Evolutionary conservation across 73 alveolate species (phyloP), one percentile per base, ranked within the genome.

Genomic region (Blepharisma stoltei): DNA sequence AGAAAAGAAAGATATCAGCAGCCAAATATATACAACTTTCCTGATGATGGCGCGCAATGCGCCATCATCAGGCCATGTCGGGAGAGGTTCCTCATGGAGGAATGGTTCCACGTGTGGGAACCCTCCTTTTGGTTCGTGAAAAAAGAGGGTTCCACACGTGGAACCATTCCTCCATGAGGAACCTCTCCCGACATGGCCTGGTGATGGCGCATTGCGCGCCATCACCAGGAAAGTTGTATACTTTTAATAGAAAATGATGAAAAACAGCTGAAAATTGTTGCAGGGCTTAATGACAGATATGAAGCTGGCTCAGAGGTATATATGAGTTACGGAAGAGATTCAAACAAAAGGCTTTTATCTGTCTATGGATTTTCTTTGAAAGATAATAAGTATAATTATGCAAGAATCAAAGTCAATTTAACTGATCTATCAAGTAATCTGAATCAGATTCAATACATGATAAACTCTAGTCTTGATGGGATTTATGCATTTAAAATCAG

Each of bases 261-360:
- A 7, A 69, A 44, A 4, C 11, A 43, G 2, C 27, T 69, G 43
- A 69, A 11, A 18, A 69, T 69, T 46, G 11, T 38, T 7, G 60
- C 79, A 18, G 79, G 79, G 4, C 41, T 3, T 32, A 69, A 46
- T 44, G 79, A 69, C 1, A n/a, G 25, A 14, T 69, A 69, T 69
- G 55, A 38, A 5, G 38, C 23, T n/a, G 79, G 79, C 14, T 38
- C 55, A 18, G 32, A 69, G 38, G 76, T 69, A 14, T 69, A 14
- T 5, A 38, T 69, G 65, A 69, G 65, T 46, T 69, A 69, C 5
- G 79, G 79, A 69, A 69, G 65, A 43, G 11, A 69, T 43, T 69
- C 79, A n/a, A 69, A 69, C 5, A 69, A 6, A n/a, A 69, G 0
- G 55, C 65, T 69, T 9, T 4, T 69, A n/a, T 7, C 41, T 7